Conservation (phyloP, 1,284 basidiomycete species). For the Trichosporon sp. region DNA sequence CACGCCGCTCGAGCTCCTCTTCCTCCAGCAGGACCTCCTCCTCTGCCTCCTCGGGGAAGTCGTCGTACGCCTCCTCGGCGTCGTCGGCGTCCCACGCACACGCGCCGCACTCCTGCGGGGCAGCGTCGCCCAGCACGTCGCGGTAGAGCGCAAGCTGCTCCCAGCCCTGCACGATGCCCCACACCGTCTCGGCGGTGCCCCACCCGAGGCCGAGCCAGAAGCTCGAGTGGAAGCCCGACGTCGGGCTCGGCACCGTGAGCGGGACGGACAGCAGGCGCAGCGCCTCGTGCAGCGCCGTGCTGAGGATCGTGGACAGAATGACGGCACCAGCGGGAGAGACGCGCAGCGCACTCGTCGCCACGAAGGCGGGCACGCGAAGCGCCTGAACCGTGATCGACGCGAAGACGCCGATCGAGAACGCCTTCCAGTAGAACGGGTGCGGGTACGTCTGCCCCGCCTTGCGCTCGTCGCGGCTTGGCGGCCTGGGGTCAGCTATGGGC, state of each 20-base stretch:
- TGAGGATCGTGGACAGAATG: constrained; percentile 27
- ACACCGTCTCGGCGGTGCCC: constrained; percentile 44
- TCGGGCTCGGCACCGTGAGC: constrained; percentile 37
- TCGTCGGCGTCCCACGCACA: constrained; percentile 11
- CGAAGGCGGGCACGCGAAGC: constrained; percentile 40
- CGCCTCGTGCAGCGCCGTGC: constrained; percentile 42
- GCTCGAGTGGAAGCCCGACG: constrained; percentile 46
- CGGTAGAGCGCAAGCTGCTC: constrained; percentile 46
- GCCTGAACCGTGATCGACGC: constrained; percentile 45
- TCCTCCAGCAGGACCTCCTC: constrained; percentile 18
- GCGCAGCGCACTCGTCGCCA: constrained; percentile 31
- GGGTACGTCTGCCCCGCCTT: constrained; percentile 44
- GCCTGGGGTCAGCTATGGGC: constrained; percentile 30
- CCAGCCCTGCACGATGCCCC: constrained; percentile 48
- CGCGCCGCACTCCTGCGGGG: constrained; percentile 1
- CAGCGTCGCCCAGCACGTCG: constrained; percentile 34
- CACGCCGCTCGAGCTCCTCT: constrained; percentile 41
- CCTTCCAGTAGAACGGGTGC: constrained; percentile 42
- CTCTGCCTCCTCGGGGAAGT: constrained; percentile 17
- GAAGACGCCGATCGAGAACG: constrained; percentile 45
- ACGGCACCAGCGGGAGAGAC: constrained; percentile 10
- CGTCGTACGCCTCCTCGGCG: constrained; percentile 17
- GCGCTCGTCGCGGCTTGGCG: constrained; percentile 39
- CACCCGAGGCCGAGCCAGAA: constrained; percentile 49
- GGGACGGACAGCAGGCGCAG: constrained; percentile 41